phyloP scores from a whole-genome alignment of 345 rosid genomes.

The Hibiscus mutabilis region DNA sequence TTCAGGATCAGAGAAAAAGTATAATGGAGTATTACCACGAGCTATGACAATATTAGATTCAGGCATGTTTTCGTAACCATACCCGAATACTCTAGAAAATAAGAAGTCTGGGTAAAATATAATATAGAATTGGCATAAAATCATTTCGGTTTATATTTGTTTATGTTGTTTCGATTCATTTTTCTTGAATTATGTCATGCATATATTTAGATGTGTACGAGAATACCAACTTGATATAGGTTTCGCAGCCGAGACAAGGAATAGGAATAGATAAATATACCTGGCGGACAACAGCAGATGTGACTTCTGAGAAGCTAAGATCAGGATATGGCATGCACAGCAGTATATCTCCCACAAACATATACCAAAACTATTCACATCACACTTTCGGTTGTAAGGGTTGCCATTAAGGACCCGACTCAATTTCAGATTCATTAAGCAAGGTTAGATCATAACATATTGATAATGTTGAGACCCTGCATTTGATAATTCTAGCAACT shows the following conservation, averaged over 20 bases:
- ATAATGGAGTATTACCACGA: too few species aligned
- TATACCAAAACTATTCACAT: conserved; percentile 95
- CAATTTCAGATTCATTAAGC: not conserved
- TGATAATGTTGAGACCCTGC: not conserved
- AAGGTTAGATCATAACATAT: not conserved
- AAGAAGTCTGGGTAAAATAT: not conserved
- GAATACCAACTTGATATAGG: not conserved
- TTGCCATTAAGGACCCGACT: conserved; percentile 83
- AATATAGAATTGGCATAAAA: not conserved
- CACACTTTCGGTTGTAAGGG: conserved; percentile 89
- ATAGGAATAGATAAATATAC: conserved; percentile 21
- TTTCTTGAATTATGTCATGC: not conserved
- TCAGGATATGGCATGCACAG: conserved; percentile 99
- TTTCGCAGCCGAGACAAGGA: not conserved
- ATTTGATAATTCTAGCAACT: not conserved
- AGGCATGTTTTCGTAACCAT: not conserved
- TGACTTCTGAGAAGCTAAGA: conserved; percentile 94
- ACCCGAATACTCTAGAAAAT: not conserved
- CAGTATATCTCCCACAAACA: conserved; percentile 99
- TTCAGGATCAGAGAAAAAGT: not conserved
- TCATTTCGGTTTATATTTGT: not conserved
- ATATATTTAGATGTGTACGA: too few species aligned
- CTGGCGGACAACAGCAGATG: conserved; percentile 98
- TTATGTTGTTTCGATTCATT: not conserved
- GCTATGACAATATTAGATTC: not conserved